Evolutionary conservation across 345 rosid genomes (phyloP).

Genomic region (Hypericum androsaemum): DNA sequence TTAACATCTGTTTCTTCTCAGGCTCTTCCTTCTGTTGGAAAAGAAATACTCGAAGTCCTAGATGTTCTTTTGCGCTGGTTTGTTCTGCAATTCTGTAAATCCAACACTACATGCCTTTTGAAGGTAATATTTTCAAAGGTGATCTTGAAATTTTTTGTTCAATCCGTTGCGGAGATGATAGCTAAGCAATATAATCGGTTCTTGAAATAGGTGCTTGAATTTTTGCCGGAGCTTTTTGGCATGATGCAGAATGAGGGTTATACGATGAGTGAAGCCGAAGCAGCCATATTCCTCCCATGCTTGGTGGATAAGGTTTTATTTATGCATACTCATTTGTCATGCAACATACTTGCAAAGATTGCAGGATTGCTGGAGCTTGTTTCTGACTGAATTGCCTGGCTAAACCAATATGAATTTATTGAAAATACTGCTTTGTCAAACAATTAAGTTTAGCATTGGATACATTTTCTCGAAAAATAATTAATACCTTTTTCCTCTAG

Average conservation of each 20-base stretch:
- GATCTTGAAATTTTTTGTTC: not conserved
- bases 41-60: slow-evolving; percentile 72
- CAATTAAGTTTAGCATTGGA: too few species aligned
- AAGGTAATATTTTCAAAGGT: slow-evolving; percentile 39
- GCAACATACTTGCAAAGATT: not conserved
- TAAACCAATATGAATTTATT: not conserved
- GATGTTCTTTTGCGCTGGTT: slow-evolving; percentile 93
- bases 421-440: not conserved
- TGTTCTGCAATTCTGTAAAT: slow-evolving; percentile 87
- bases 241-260: slow-evolving; percentile 66
- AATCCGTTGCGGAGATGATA: not conserved
- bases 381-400: not conserved
- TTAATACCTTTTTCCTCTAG: too few species aligned
- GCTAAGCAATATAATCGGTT: too few species aligned
- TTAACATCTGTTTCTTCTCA: slow-evolving; percentile 17
- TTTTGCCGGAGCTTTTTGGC: slow-evolving; percentile 88
- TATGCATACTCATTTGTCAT: not conserved
- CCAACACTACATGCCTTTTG: slow-evolving; percentile 86
- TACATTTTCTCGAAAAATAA: too few species aligned
- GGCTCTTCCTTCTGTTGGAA: slow-evolving; percentile 70
- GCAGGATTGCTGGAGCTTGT: not conserved
- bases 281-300: slow-evolving; percentile 93
- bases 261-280: slow-evolving; percentile 84
- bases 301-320: slow-evolving; percentile 72
- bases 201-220: slow-evolving; percentile 62